Percentiles rank a stretch among this genome's conserved stretches.
phyloP scores from a whole-genome alignment of 192 early-diverging fungal species.

The Rhizophagus sp. region DNA sequence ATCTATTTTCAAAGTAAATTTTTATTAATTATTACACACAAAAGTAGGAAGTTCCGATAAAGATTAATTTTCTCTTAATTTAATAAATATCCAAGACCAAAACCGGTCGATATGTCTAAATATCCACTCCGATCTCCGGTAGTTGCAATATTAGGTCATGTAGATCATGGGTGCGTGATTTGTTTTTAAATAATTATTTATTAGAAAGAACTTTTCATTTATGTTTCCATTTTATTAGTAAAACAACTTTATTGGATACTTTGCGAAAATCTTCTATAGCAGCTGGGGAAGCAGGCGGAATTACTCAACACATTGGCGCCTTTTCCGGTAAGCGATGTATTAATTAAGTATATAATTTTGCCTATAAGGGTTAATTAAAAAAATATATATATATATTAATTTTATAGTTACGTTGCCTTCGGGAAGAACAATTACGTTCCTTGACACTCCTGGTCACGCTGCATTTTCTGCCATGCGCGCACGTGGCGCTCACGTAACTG shows the following conservation, averaged over 20 bases:
- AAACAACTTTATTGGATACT: slow-evolving; percentile 92
- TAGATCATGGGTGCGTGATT: slow-evolving; percentile 58
- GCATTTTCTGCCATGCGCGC: slow-evolving; percentile 93
- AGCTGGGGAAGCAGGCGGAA: slow-evolving; percentile 92
- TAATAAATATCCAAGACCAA: slow-evolving; percentile 45
- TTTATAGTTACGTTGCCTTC: slow-evolving; percentile 59
- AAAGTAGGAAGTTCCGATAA: background rate
- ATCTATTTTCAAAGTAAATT: slow-evolving; percentile 59
- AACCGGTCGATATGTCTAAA: slow-evolving; percentile 71
- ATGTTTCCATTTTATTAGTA: slow-evolving; percentile 57
- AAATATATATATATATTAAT: background rate
- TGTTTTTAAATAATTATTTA: background rate
- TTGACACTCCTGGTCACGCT: slow-evolving; percentile 97
- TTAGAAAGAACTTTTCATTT: background rate
- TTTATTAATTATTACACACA: background rate
- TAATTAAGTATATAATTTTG: background rate
- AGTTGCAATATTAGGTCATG: slow-evolving; percentile 98
- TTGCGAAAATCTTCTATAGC: slow-evolving; percentile 90
- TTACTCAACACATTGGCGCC: slow-evolving; percentile 98
- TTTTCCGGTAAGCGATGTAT: slow-evolving; percentile 63
- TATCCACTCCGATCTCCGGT: slow-evolving; percentile 84
- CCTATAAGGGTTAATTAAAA: background rate
- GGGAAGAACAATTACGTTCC: slow-evolving; percentile 81
- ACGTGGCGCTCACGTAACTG: slow-evolving; percentile 91
- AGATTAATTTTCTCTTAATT: slow-evolving; percentile 4